Evolutionary conservation across 1,139 yeast genomes (phyloP).

Genomic region (Wickerhamomyces sp.): DNA sequence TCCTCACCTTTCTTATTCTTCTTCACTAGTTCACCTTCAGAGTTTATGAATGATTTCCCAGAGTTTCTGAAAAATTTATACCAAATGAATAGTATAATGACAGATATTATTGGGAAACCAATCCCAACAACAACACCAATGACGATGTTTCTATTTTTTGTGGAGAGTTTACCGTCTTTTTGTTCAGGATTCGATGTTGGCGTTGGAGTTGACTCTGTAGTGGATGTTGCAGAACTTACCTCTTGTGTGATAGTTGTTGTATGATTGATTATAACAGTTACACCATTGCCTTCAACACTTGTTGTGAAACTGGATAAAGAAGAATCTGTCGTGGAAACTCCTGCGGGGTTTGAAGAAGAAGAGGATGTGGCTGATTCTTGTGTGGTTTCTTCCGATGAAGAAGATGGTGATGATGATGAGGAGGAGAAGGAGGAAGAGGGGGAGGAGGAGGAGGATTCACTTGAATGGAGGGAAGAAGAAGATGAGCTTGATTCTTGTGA

Average conservation of each 20-base stretch:
- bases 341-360: too few relatives aligned
- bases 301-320: constrained; percentile 17
- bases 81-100: constrained; percentile 17
- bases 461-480: too few relatives aligned
- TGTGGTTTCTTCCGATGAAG: constrained; percentile 4
- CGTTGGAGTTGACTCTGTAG: constrained; percentile 15
- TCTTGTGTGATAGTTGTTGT: constrained; percentile 26
- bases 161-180: constrained; percentile 30
- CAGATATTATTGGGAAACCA: constrained; percentile 30
- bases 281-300: constrained; percentile 24
- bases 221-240: constrained; percentile 12
- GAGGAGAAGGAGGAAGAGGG: not conserved
- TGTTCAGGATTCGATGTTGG: constrained; percentile 9
- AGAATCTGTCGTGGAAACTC: too few relatives aligned
- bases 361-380: constrained; percentile 1
- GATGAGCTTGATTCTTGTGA: constrained; percentile 21
- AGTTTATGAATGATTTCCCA: constrained; percentile 30
- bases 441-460: constrained; percentile 6
- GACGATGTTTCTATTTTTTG: constrained; percentile 39
- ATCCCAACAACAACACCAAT: constrained; percentile 44
- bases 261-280: constrained; percentile 26
- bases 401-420: not conserved
- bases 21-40: constrained; percentile 34
- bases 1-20: constrained; percentile 15
- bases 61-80: constrained; percentile 25